Evolutionary conservation across 768 basidiomycete species (phyloP), one percentile per base, ranked within the genome.

Genomic region (Clavaria fumosa): DNA sequence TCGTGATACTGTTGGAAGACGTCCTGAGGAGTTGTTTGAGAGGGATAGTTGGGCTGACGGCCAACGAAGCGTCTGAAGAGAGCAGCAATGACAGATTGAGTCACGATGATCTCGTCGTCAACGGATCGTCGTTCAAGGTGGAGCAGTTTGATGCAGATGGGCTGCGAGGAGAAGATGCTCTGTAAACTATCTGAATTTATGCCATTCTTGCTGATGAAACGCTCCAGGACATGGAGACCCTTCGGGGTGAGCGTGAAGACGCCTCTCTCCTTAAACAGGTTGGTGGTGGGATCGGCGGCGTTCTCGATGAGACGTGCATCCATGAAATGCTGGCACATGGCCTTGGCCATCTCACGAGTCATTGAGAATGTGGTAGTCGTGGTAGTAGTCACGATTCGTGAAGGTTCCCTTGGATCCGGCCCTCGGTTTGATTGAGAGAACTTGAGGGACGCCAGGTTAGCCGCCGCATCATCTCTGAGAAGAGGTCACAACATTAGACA

Each of bases 281-380:
- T 78, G 11, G 82, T 81, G 17, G 70, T 67, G 23, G 81, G 80
- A 60, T 99, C 95, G 12, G 85, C 75, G 11, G 89, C 93, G 54
- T 96, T 96, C 61, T 96, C 91, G 46, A 97, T 90, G 44, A 97
- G 69, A 46, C 90, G 85, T 41, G 95, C 90, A 48, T 97, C 95
- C 88, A 99, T 95, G 54, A 97, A 97, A 55, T 97, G 90, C 60
- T 99, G 95, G 62, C 88, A 85, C 80, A 99, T 97, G 23, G 88
- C 89, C 63, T 96, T 97, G 45, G 95, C 95, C 85, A 99, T 97
- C 31, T 99, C 95, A 49, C 95, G 81, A 47, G 89, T 88, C 95
- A 99, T 97, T 44, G 89, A 89, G 64, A 99, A 99, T 23, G 95
- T 99, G 30, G 95, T 99, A 4, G 95, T 97, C 4, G 95, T 99